phyloP scores from a whole-genome alignment of 2,329 filamentous ascomycete genomes.

The Arthrobotrys musiformis region DNA sequence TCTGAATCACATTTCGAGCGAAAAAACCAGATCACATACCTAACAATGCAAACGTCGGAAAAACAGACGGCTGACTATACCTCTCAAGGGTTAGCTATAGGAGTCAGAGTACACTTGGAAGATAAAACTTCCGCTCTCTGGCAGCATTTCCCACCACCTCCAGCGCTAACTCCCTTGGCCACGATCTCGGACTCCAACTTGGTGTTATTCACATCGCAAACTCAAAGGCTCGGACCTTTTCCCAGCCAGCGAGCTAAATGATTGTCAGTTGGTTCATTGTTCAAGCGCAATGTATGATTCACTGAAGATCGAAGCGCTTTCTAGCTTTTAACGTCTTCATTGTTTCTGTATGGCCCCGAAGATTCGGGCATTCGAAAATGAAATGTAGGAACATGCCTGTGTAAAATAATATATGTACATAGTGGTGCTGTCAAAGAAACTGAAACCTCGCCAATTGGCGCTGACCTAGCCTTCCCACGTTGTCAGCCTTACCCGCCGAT shows the following conservation, averaged over 20 bases:
- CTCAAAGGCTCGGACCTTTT: no score
- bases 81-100: not conserved
- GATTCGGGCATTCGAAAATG: not conserved
- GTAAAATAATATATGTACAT: slow-evolving; percentile 16
- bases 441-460: slow-evolving; percentile 10
- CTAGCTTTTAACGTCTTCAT: not conserved
- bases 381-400: not conserved
- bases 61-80: not conserved
- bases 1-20: slow-evolving; percentile 54
- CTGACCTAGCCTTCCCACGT: not conserved
- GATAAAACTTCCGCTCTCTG: not conserved
- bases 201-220: no score
- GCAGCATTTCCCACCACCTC: not conserved
- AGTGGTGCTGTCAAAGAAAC: not conserved
- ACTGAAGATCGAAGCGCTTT: not conserved
- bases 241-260: no score
- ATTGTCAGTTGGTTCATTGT: no score
- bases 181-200: not conserved
- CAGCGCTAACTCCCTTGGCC: not conserved
- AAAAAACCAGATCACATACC: not conserved
- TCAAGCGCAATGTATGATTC: not conserved
- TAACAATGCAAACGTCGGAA: not conserved
- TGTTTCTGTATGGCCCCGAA: not conserved
- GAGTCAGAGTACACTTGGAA: not conserved
- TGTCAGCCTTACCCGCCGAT: not conserved